phyloP scores from a whole-genome alignment of 345 rosid species.

The Eucalyptus regnans region DNA sequence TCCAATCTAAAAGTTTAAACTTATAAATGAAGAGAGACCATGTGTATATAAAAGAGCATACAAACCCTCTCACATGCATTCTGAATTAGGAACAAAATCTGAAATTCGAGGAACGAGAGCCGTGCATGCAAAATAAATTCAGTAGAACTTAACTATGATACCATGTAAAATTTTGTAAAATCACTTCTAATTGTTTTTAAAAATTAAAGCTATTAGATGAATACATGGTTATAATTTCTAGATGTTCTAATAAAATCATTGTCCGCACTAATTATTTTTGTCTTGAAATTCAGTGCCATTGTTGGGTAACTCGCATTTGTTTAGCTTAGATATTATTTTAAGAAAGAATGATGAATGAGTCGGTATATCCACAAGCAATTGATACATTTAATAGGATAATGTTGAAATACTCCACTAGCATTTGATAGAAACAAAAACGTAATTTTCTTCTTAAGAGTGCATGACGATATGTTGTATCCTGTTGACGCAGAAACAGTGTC shows the following conservation, averaged over 20 bases:
- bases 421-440: background rate
- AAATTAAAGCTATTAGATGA: background rate
- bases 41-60: background rate
- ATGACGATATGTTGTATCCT: background rate
- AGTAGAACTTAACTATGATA: background rate
- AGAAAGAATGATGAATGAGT: background rate
- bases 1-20: background rate
- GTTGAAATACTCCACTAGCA: background rate
- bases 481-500: background rate
- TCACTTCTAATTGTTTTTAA: background rate
- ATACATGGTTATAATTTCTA: background rate
- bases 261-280: background rate
- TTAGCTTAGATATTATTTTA: background rate
- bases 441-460: background rate
- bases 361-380: background rate
- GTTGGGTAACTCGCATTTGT: background rate
- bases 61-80: background rate
- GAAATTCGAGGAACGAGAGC: background rate
- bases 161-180: background rate
- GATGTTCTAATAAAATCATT: background rate
- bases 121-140: fast-evolving
- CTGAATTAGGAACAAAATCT: background rate
- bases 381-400: background rate
- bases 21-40: background rate
- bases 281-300: background rate